Conservation (phyloP, 2,329 filamentous ascomycete species). For the Ophiostoma montium region DNA sequence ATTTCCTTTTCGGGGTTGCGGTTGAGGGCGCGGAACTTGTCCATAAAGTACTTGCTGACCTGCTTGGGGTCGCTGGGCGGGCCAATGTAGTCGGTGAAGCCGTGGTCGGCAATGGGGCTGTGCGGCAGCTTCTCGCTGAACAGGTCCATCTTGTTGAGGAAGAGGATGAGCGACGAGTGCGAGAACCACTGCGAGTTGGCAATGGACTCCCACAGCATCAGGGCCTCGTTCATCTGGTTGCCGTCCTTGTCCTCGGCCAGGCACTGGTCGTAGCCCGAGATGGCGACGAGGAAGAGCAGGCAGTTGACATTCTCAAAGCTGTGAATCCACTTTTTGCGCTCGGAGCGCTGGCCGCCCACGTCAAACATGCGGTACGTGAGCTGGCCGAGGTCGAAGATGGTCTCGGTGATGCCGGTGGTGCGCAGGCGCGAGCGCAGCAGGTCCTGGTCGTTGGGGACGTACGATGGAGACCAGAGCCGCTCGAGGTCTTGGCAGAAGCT, state of each 20-base stretch:
- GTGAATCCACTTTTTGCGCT: conserved; percentile 99
- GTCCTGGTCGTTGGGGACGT: conserved; percentile 87
- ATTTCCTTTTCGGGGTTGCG: conserved; percentile 51
- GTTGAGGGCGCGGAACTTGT: conserved; percentile 67
- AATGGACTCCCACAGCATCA: conserved; percentile 78
- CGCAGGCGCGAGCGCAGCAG: conserved; percentile 78
- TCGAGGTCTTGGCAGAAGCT: conserved; percentile 77
- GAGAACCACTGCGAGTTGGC: conserved; percentile 80
- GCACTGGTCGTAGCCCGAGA: conserved; percentile 94
- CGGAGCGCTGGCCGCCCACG: conserved; percentile 86
- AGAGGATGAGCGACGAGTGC: conserved; percentile 67
- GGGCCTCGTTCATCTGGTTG: conserved; percentile 81
- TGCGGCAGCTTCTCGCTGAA: conserved; percentile 63
- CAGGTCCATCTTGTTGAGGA: conserved; percentile 78
- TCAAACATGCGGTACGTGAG: conserved; percentile 97
- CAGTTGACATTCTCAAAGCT: conserved; percentile 94
- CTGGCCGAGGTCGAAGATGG: conserved; percentile 87
- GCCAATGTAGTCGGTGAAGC: conserved; percentile 67
- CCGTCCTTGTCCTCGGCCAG: conserved; percentile 93
- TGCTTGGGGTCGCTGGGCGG: conserved; percentile 57
- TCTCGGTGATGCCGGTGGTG: conserved; percentile 93
- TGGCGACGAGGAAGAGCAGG: conserved; percentile 82
- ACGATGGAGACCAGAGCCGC: conserved; percentile 60
- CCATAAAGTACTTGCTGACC: conserved; percentile 67
- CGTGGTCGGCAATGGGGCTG: conserved; percentile 58